Evolutionary conservation across 2,329 filamentous ascomycete genomes (phyloP).

Genomic region (Fusarium sp.): DNA sequence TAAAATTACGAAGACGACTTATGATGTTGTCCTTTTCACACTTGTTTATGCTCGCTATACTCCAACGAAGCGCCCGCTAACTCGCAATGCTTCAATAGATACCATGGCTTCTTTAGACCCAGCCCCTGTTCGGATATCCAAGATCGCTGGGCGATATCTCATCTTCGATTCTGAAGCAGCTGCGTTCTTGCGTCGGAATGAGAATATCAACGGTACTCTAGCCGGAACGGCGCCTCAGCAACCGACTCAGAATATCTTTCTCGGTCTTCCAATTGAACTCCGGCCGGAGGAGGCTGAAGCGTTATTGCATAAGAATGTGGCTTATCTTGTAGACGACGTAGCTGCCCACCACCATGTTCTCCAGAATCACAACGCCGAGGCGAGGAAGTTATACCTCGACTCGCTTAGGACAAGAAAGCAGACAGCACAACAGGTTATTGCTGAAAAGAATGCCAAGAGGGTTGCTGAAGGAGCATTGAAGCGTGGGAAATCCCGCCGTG

Average conservation of each 20-base stretch:
- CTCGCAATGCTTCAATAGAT: constrained; percentile 21
- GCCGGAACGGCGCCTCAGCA: constrained; percentile 90
- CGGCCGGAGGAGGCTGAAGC: constrained; percentile 89
- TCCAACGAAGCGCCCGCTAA: constrained; percentile 32
- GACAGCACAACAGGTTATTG: constrained; percentile 52
- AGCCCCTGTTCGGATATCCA: constrained; percentile 78
- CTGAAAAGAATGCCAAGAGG: constrained; percentile 52
- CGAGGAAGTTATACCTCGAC: constrained; percentile 71
- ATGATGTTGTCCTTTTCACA: constrained; percentile 45
- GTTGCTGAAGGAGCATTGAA: constrained; percentile 43
- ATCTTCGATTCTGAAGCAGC: constrained; percentile 88
- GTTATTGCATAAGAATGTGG: constrained; percentile 79
- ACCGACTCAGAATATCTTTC: constrained; percentile 93
- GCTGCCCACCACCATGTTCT: constrained; percentile 75
- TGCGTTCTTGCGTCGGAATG: constrained; percentile 77
- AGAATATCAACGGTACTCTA: constrained; percentile 87
- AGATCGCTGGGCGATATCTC: constrained; percentile 82
- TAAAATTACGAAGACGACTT: constrained; percentile 58
- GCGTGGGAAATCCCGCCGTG: constrained; percentile 17
- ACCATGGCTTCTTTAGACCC: constrained; percentile 34
- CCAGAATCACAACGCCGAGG: constrained; percentile 62
- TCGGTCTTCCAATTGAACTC: constrained; percentile 87
- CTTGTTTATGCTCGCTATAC: constrained; percentile 9
- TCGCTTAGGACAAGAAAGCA: constrained; percentile 59
- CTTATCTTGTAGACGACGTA: constrained; percentile 83